Base-by-base conservation (phyloP, 768 basidiomycete genomes). In the Leccinum disarticulatum region DNA sequence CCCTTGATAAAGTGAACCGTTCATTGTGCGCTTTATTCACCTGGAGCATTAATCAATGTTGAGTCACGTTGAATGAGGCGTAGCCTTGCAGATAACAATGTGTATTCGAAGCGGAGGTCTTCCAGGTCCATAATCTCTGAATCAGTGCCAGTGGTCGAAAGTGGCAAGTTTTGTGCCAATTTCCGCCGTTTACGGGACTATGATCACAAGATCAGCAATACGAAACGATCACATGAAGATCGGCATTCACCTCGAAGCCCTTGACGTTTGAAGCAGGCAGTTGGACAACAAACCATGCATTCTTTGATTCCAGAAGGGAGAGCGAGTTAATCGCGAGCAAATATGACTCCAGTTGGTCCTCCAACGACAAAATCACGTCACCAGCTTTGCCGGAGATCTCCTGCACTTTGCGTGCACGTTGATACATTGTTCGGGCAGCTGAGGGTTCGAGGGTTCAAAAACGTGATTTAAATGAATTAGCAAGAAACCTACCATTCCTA, bases 371-470 rank as follows among this genome's bases (percentile, higher is more conserved):
- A 35, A 79, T 64, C 62, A 77, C 78, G 49, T 77, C 70, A 62
- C 69, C 64, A 19, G 75, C 64, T 48, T 74, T 69, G 53, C 65
- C 72, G 54, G 72, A 59, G 33, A 81, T 64, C 33, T 77, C 77
- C 54, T 83, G 85, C 9, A 98, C 76, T 68, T 93, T 90, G 63
- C 87, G 80, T 22, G 90, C 93, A 56, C 93, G 87, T 66, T 92
- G 91, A 73, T 95, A 98, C 95, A 98, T 97, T 10, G 87, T 87
- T 55, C 89, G 81, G 15, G 92, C 91, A 57, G 95, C 96, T 98
- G 69, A 35, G 52, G 59, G 55, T 63, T 54, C 58, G 56, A 65
- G 70, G 72, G 70, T 65, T 70, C 62, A 67, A 66, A 65, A 64
- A 61, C 10, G 28, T 58, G 61, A 50, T 51, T 48, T 35, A 33